Evolutionary conservation across 805 yeast species (phyloP), one percentile per base, ranked within the genome.

Genomic region (Wickerhamiella spandovensis): DNA sequence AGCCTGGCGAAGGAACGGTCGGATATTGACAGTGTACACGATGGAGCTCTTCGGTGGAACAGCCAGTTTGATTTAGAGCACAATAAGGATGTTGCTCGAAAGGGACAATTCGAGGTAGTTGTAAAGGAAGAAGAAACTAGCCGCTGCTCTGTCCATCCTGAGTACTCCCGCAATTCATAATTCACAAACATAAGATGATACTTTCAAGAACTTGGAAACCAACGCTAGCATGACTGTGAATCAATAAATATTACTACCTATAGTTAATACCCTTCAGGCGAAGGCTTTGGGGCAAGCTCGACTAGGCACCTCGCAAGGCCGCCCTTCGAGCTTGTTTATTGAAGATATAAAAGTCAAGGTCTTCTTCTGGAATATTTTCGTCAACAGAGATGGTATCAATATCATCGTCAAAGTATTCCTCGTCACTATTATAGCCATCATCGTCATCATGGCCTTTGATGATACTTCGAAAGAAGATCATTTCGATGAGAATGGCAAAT

Each of bases 181-280:
- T n/a, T n/a, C n/a, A n/a, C n/a, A n/a, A n/a, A n/a, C n/a, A n/a
- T n/a, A n/a, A n/a, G n/a, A n/a, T n/a, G n/a, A n/a, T n/a, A n/a
- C n/a, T n/a, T 28, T 28, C 35, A 28, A 13, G 9, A 9, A 28
- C 13, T 9, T 13, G 13, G 35, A 28, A 28, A 13, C 35, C 13
- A 9, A 9, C 35, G 12, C 12, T 28, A 13, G 9, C 35, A 28
- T 28, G 22, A 37, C 22, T 37, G 42, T 37, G 21, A 20, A 41
- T 22, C 22, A 41, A 22, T 22, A 18, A 22, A 20, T 41, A 41
- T 48, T 58, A 73, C 77, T 77, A 73, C 2, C 77, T 70, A 18
- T 69, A 47, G 48, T 54, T 63, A n/a, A n/a, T n/a, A n/a, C n/a
- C n/a, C n/a, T n/a, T n/a, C n/a, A n/a, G n/a, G n/a, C n/a, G n/a